Evolutionary conservation across 2,329 filamentous ascomycete species (phyloP).

Genomic region (Botrytis fragariae): DNA sequence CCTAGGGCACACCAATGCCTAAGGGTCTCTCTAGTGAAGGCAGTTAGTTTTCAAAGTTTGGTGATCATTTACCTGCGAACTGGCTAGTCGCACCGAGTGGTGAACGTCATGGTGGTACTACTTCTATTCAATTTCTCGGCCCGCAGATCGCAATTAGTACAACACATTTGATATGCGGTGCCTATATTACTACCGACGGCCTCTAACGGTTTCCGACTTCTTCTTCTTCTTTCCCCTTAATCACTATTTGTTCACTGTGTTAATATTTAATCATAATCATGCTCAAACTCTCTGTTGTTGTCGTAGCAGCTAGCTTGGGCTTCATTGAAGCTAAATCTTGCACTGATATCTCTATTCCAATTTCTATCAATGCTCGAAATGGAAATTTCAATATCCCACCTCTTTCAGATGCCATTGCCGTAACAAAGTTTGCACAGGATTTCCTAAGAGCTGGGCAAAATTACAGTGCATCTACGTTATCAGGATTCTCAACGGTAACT

Average conservation of each 20-base stretch:
- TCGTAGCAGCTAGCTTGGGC: slow-evolving; percentile 1
- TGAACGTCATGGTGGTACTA: not conserved
- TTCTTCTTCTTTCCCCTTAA: not conserved
- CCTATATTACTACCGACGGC: not conserved
- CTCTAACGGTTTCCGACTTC: not conserved
- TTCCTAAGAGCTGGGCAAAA: slow-evolving; percentile 13
- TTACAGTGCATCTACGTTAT: not conserved
- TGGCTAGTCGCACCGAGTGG: not conserved
- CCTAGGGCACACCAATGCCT: not conserved
- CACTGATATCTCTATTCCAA: slow-evolving; percentile 9
- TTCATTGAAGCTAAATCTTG: slow-evolving; percentile 16
- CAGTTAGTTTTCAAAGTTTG: not conserved
- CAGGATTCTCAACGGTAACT: slow-evolving; percentile 1
- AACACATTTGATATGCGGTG: not conserved
- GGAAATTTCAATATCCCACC: slow-evolving; percentile 9
- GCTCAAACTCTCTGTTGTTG: slow-evolving; percentile 1
- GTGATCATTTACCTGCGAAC: not conserved
- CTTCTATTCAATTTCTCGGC: not conserved
- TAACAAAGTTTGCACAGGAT: slow-evolving; percentile 12
- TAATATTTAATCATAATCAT: not conserved
- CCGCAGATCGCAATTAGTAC: not conserved
- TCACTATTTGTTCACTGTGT: not conserved
- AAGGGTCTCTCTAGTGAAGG: not conserved
- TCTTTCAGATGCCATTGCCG: slow-evolving; percentile 1
- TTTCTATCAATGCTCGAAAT: slow-evolving; percentile 18